Evolutionary conservation across 305 asterid species (phyloP).

Genomic region (Solanum chacoense): DNA sequence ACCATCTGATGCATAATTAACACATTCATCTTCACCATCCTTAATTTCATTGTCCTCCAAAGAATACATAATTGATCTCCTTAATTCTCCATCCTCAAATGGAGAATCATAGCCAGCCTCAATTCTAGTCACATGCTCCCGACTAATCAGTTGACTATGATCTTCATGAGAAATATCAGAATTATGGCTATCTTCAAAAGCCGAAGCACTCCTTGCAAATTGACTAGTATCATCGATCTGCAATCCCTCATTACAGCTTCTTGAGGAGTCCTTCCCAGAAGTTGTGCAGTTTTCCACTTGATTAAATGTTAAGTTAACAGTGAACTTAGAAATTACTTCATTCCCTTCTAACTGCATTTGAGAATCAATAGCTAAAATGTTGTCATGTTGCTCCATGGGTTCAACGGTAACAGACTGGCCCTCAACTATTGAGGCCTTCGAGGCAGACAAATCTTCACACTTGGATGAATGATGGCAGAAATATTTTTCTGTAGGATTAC

Average conservation of each 20-base stretch:
- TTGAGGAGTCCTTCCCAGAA: constrained; percentile 25
- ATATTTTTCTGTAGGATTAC: constrained; percentile 12
- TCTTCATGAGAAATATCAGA: constrained; percentile 31
- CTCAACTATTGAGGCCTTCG: constrained; percentile 20
- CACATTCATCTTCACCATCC: constrained; percentile 37
- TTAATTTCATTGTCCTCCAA: constrained; percentile 57
- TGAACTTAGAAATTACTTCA: constrained; percentile 17
- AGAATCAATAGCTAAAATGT: constrained; percentile 13
- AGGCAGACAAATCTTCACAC: constrained; percentile 19
- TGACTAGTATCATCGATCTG: constrained; percentile 20
- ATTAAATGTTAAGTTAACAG: constrained; percentile 11
- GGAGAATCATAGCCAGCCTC: constrained; percentile 78
- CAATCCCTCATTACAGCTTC: constrained; percentile 18
- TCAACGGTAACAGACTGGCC: constrained; percentile 18
- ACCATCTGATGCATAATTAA: constrained; percentile 76
- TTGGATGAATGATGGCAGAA: constrained; percentile 5
- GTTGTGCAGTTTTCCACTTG: constrained; percentile 8
- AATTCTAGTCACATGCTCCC: constrained; percentile 16
- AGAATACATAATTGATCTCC: constrained; percentile 39
- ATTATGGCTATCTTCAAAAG: constrained; percentile 18
- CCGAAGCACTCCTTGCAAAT: constrained; percentile 20
- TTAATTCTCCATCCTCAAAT: constrained; percentile 85
- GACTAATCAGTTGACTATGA: constrained; percentile 17
- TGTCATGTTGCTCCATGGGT: constrained; percentile 15
- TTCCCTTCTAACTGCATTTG: background rate